Conservation (phyloP, 2,329 filamentous ascomycete species). For the Trichoderma sp. region DNA sequence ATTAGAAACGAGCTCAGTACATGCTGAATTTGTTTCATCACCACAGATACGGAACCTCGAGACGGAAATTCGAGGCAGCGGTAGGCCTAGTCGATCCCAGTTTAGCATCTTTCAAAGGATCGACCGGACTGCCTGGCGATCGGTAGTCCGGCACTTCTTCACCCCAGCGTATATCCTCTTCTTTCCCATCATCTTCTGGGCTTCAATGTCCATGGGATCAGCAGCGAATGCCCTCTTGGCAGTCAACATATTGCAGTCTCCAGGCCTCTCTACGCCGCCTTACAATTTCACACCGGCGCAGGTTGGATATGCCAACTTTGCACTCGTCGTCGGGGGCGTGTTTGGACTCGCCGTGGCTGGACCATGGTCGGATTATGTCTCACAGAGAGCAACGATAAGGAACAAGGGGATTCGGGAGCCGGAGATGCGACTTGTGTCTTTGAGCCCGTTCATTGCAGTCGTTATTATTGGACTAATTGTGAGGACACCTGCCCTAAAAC, state of each 20-base stretch:
- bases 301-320: neutral
- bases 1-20: neutral
- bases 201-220: neutral
- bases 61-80: neutral
- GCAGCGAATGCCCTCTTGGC: neutral
- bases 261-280: neutral
- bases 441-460: neutral
- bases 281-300: neutral
- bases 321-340: neutral
- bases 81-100: neutral
- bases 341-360: neutral
- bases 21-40: neutral
- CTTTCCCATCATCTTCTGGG: neutral
- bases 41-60: neutral
- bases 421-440: neutral
- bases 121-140: neutral
- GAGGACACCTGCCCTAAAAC: neutral
- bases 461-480: neutral
- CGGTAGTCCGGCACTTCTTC: neutral
- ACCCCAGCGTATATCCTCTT: neutral
- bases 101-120: neutral
- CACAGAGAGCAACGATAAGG: neutral
- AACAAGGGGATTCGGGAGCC: neutral
- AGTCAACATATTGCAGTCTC: neutral
- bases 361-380: neutral